Conservation (phyloP, 164 flowering plant species). For the Kingdonia uniflora region DNA sequence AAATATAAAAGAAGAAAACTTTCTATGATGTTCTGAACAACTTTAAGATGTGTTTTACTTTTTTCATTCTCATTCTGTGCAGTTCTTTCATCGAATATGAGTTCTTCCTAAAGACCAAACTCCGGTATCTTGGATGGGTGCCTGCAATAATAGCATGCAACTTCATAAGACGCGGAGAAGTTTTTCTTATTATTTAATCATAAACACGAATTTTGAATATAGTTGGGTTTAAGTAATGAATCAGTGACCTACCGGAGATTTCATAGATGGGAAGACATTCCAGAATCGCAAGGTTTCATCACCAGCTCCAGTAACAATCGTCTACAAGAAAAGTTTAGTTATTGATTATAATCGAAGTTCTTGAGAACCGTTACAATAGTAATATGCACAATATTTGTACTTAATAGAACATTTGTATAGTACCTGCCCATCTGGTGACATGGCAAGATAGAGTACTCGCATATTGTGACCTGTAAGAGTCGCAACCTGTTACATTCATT, state of each 20-base stretch:
- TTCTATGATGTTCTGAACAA: no score
- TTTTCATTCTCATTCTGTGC: not conserved
- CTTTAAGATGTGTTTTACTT: not conserved
- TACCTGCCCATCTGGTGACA: constrained; percentile 99
- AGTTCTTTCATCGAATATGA: constrained; percentile 50
- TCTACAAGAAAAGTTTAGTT: constrained; percentile 32
- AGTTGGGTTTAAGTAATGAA: no score
- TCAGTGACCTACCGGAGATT: constrained; percentile 45
- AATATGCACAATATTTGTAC: no score
- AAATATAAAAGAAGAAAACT: no score
- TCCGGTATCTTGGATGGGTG: constrained; percentile 73
- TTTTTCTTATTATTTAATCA: not conserved
- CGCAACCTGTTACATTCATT: constrained; percentile 51
- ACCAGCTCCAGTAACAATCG: constrained; percentile 98
- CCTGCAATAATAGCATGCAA: constrained; percentile 31
- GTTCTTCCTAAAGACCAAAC: constrained; percentile 93
- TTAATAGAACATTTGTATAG: not conserved
- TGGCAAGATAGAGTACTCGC: constrained; percentile 88
- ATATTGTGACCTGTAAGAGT: constrained; percentile 90
- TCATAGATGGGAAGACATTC: constrained; percentile 89
- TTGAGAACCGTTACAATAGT: no score
- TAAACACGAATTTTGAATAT: not conserved
- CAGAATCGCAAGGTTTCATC: constrained; percentile 96
- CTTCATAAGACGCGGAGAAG: not conserved
- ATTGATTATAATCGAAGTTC: no score